Conservation (phyloP, 345 rosid genomes). For the Aquilaria yunnanensis region DNA sequence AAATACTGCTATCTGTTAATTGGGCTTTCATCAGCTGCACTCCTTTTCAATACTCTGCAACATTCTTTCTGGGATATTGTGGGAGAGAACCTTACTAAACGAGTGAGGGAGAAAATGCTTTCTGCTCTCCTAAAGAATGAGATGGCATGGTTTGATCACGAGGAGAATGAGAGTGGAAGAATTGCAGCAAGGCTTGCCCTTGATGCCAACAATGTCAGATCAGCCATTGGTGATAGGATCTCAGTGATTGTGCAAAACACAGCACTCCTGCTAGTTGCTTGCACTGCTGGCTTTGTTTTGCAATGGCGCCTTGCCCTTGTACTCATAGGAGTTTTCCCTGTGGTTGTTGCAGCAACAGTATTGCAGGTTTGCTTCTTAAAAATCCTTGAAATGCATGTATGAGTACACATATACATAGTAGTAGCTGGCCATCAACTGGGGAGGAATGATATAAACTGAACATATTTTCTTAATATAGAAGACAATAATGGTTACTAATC, state of each 20-base stretch:
- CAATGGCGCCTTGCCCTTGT: conserved; percentile 99
- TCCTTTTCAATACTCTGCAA: conserved; percentile 87
- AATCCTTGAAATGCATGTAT: not conserved
- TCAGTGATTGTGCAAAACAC: conserved; percentile 96
- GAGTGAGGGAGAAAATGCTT: conserved; percentile 95
- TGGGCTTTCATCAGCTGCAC: conserved; percentile 93
- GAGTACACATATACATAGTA: too few relatives aligned
- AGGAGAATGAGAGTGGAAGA: conserved; percentile 93
- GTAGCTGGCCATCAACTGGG: too few relatives aligned
- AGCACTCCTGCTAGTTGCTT: conserved; percentile 90
- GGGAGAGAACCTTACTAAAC: conserved; percentile 94
- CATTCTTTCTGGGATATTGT: conserved; percentile 98
- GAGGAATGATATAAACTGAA: too few relatives aligned
- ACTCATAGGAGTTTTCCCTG: conserved; percentile 86
- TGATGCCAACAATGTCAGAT: conserved; percentile 96
- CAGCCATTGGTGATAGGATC: conserved; percentile 95
- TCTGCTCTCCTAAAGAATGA: conserved; percentile 81
- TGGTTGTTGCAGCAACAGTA: conserved; percentile 98
- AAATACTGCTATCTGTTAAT: conserved; percentile 88
- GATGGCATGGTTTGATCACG: conserved; percentile 98
- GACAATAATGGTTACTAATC: too few relatives aligned
- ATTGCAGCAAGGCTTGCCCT: conserved; percentile 86
- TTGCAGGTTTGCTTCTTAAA: conserved; percentile 59
- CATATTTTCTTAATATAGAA: too few relatives aligned
- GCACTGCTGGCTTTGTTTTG: conserved; percentile 94